Conservation (phyloP, 2,329 filamentous ascomycete species). For the Ascochyta rabiei region DNA sequence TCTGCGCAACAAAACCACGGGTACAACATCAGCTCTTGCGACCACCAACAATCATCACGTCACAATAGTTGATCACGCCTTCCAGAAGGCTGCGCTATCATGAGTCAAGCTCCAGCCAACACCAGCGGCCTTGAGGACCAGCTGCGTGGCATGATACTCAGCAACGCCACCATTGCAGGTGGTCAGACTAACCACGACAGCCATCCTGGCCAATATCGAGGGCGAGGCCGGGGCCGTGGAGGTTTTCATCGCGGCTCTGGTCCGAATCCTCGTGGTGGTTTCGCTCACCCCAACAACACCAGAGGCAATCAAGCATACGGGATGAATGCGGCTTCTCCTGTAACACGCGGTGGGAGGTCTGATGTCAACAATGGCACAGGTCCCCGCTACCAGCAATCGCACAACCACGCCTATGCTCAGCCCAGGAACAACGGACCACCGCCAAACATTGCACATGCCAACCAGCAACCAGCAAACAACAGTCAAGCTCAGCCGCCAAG, state of each 20-base stretch:
- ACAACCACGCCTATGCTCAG: conserved; percentile 4
- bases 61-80: not conserved
- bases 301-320: conserved; percentile 13
- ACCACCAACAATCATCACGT: not conserved
- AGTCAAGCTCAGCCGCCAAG: conserved; percentile 19
- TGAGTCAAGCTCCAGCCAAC: conserved; percentile 22
- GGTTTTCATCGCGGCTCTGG: conserved; percentile 19
- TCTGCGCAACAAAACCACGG: not conserved
- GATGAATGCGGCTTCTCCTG: conserved; percentile 1
- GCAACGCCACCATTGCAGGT: conserved; percentile 51
- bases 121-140: conserved; percentile 56
- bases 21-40: not conserved
- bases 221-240: conserved; percentile 30
- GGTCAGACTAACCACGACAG: conserved; percentile 23
- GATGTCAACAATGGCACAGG: conserved; percentile 7
- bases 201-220: conserved; percentile 27
- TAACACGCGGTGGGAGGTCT: conserved; percentile 18
- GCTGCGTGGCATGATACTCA: conserved; percentile 65
- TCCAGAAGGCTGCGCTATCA: conserved; percentile 12
- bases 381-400: conserved; percentile 16
- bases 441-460: conserved; percentile 2
- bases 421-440: conserved; percentile 4
- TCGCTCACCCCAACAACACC: conserved; percentile 14
- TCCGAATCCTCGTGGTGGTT: conserved; percentile 10
- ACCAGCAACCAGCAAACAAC: conserved; percentile 1